Evolutionary conservation across 768 basidiomycete species (phyloP).

Genomic region (Megacollybia marginata): DNA sequence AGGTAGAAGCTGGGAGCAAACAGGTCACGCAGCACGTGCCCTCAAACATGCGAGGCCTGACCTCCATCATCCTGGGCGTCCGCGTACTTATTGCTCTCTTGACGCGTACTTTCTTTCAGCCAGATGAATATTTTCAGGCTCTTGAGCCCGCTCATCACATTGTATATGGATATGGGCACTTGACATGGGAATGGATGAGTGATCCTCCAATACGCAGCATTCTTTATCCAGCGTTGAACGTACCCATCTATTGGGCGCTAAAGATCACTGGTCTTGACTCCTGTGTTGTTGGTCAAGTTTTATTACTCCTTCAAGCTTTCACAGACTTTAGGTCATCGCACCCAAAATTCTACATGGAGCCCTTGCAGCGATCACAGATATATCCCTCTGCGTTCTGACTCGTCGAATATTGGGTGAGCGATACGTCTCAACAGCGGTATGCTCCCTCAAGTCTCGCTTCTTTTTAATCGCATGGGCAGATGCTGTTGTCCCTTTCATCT

Average conservation of each 20-base stretch:
- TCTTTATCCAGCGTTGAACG: constrained; percentile 74
- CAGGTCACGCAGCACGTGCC: not conserved
- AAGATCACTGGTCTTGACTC: constrained; percentile 48
- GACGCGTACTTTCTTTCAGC: constrained; percentile 88
- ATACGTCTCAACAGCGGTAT: constrained; percentile 56
- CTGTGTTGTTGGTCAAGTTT: constrained; percentile 50
- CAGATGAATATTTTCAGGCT: constrained; percentile 95
- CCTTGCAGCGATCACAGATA: constrained; percentile 77
- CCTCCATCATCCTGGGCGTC: constrained; percentile 19
- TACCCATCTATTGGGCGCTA: constrained; percentile 70
- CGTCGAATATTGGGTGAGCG: constrained; percentile 46
- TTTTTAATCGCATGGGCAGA: constrained; percentile 29
- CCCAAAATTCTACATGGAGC: constrained; percentile 52
- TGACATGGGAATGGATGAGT: constrained; percentile 94
- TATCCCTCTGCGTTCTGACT: constrained; percentile 61
- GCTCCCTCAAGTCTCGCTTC: constrained; percentile 20
- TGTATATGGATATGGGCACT: constrained; percentile 86
- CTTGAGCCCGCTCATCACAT: constrained; percentile 85
- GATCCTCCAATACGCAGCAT: constrained; percentile 69
- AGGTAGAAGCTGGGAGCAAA: not conserved
- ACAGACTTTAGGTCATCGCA: not conserved
- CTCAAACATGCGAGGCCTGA: not conserved
- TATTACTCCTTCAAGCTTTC: constrained; percentile 19
- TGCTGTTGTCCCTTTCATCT: constrained; percentile 74
- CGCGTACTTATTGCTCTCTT: constrained; percentile 58